phyloP scores from a whole-genome alignment of 192 early-diverging fungal species.

The Backusella liffmaniae region DNA sequence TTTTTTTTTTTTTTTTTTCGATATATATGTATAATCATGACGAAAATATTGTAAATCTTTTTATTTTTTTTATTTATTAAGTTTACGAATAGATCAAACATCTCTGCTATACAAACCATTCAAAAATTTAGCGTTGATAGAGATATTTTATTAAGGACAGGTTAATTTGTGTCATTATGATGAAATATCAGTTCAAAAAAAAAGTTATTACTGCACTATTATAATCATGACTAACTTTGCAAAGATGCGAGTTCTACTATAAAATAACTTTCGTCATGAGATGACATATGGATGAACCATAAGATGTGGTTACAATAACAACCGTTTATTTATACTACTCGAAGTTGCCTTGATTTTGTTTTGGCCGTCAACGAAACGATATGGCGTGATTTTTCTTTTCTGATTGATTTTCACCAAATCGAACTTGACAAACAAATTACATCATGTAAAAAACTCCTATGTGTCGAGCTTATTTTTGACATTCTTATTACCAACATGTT shows the following conservation, averaged over 20 bases:
- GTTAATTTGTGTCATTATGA: not conserved
- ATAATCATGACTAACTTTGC: not conserved
- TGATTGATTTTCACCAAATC: not conserved
- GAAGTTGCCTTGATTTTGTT: not conserved
- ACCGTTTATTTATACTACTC: not conserved
- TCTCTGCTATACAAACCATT: not conserved
- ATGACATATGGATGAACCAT: too few relatives aligned
- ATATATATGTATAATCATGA: too few relatives aligned
- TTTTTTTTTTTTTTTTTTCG: too few relatives aligned
- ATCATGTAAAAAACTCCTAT: not conserved
- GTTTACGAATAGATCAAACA: too few relatives aligned
- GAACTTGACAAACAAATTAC: not conserved
- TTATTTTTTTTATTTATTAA: too few relatives aligned
- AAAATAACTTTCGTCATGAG: too few relatives aligned
- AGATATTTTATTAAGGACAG: not conserved
- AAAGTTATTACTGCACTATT: not conserved
- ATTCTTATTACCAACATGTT: not conserved
- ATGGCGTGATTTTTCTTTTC: not conserved
- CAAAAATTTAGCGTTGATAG: not conserved
- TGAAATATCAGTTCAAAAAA: not conserved
- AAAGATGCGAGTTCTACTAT: too few relatives aligned
- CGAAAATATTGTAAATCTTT: too few relatives aligned
- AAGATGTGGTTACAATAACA: not conserved
- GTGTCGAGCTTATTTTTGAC: conserved; percentile 1
- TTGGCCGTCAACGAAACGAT: not conserved